Conservation (phyloP, 257 asterid genomes). For the Gentiana straminea region DNA sequence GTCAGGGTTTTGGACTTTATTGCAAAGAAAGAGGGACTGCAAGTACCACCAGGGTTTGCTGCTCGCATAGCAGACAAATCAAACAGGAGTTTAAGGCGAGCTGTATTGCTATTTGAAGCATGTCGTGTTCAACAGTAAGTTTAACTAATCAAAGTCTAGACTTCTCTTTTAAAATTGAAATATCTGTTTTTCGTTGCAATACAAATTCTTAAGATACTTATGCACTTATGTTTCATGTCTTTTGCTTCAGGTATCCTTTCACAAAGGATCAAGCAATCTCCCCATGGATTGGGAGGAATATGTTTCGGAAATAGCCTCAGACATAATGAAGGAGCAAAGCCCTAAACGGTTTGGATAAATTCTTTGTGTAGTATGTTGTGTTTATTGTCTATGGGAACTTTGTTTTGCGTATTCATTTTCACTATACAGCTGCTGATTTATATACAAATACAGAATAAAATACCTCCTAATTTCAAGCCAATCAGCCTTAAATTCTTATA, state of each 20-base stretch:
- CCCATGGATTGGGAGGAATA: slow-evolving; percentile 98
- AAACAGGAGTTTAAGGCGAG: slow-evolving; percentile 85
- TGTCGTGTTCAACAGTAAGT: slow-evolving; percentile 93
- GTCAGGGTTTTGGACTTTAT: slow-evolving; percentile 70
- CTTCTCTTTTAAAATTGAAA: not conserved
- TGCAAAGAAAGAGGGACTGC: slow-evolving; percentile 86
- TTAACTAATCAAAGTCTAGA: not conserved
- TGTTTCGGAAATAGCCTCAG: slow-evolving; percentile 78
- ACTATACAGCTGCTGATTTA: no score
- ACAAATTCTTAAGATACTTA: not conserved
- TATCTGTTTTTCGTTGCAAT: not conserved
- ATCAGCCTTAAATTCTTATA: no score
- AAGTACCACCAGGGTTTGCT: slow-evolving; percentile 71
- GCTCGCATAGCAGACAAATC: slow-evolving; percentile 75
- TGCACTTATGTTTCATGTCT: slow-evolving; percentile 2
- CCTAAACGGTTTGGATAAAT: slow-evolving; percentile 65
- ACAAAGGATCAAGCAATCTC: slow-evolving; percentile 60
- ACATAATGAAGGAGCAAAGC: slow-evolving; percentile 89
- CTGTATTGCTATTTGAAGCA: slow-evolving; percentile 80
- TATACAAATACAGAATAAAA: no score
- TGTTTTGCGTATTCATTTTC: not conserved
- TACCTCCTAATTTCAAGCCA: no score
- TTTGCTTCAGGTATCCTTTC: slow-evolving; percentile 71
- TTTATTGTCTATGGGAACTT: not conserved
- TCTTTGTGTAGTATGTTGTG: slow-evolving; percentile 5